Evolutionary conservation across 2,329 filamentous ascomycete genomes (phyloP).

Genomic region (Elsinoe batatas): DNA sequence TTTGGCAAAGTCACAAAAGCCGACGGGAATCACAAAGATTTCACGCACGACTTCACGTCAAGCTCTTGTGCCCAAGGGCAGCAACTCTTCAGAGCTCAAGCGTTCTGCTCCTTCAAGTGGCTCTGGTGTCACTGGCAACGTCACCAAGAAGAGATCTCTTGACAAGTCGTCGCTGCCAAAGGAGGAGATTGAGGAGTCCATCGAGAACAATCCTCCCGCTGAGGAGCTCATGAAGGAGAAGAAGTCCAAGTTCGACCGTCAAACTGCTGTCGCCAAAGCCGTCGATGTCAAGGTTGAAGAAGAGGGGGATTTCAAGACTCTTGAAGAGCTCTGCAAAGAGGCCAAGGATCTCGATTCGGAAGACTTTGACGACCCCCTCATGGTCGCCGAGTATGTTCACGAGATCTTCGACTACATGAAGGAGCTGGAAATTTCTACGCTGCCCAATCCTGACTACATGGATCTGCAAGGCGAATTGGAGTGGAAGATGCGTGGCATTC

Average conservation of each 20-base stretch:
- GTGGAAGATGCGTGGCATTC: slow-evolving; percentile 97
- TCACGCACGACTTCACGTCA: slow-evolving; percentile 51
- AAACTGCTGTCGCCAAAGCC: slow-evolving; percentile 24
- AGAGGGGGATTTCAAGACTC: slow-evolving; percentile 20
- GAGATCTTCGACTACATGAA: slow-evolving; percentile 96
- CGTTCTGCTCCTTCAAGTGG: slow-evolving; percentile 55
- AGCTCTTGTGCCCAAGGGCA: slow-evolving; percentile 58
- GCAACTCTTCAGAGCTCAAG: slow-evolving; percentile 54
- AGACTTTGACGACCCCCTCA: slow-evolving; percentile 85
- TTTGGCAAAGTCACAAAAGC: slow-evolving; percentile 53
- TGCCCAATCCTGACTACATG: slow-evolving; percentile 93
- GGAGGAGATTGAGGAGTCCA: slow-evolving; percentile 47
- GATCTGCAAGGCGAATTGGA: slow-evolving; percentile 86
- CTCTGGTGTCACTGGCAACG: slow-evolving; percentile 53
- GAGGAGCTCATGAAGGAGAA: slow-evolving; percentile 30
- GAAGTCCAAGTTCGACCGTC: slow-evolving; percentile 22
- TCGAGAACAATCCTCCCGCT: slow-evolving; percentile 58
- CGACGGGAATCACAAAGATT: slow-evolving; percentile 71
- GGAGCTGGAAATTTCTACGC: slow-evolving; percentile 68
- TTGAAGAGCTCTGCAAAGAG: slow-evolving; percentile 29
- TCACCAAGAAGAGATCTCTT: slow-evolving; percentile 57
- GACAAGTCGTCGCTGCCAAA: slow-evolving; percentile 41
- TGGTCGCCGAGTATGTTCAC: slow-evolving; percentile 94
- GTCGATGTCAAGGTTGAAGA: slow-evolving; percentile 22
- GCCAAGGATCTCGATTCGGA: slow-evolving; percentile 68